These are phyloP conservation scores for Coemansia sp. DNA, from an alignment of 192 early-diverging fungal species.

Conservation along the genomic window DNA sequence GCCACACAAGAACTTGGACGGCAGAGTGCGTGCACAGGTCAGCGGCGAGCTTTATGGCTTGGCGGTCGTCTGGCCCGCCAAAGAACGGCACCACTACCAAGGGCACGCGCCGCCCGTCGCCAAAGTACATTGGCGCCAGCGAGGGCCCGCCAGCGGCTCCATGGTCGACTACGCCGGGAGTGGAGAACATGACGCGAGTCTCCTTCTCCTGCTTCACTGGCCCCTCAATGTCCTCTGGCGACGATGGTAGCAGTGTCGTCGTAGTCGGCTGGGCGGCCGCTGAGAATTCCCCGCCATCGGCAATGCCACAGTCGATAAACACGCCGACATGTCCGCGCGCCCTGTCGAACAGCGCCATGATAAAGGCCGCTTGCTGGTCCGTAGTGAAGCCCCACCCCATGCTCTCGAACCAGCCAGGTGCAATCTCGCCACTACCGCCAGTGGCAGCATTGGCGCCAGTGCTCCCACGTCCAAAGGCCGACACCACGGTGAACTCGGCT, in stretches of 20 bases:
- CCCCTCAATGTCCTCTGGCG: too few species aligned
- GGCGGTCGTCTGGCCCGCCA: slow-evolving; percentile 76
- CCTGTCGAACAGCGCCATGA: slow-evolving; percentile 53
- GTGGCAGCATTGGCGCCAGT: not conserved
- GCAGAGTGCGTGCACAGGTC: slow-evolving; percentile 51
- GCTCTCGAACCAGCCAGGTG: slow-evolving; percentile 42
- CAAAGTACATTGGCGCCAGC: slow-evolving; percentile 13
- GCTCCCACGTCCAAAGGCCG: slow-evolving; percentile 58
- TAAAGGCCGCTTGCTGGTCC: slow-evolving; percentile 56
- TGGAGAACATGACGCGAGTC: slow-evolving; percentile 11
- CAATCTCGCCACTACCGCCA: not conserved
- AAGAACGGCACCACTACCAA: slow-evolving; percentile 73
- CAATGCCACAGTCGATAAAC: slow-evolving; percentile 75
- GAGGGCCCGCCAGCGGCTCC: not conserved
- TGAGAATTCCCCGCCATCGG: slow-evolving; percentile 30
- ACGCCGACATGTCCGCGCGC: slow-evolving; percentile 58
- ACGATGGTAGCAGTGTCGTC: too few species aligned
- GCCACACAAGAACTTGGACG: slow-evolving; percentile 60
- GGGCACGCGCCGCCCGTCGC: slow-evolving; percentile 55
- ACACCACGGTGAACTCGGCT: slow-evolving; percentile 72
- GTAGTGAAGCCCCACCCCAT: slow-evolving; percentile 52
- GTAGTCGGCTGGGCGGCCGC: not conserved
- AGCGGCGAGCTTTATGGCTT: slow-evolving; percentile 60
- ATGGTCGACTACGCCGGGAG: not conserved
- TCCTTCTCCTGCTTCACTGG: not conserved